Evolutionary conservation across 1,284 basidiomycete species (phyloP).

Genomic region (Sanguinoderma infundibulare): DNA sequence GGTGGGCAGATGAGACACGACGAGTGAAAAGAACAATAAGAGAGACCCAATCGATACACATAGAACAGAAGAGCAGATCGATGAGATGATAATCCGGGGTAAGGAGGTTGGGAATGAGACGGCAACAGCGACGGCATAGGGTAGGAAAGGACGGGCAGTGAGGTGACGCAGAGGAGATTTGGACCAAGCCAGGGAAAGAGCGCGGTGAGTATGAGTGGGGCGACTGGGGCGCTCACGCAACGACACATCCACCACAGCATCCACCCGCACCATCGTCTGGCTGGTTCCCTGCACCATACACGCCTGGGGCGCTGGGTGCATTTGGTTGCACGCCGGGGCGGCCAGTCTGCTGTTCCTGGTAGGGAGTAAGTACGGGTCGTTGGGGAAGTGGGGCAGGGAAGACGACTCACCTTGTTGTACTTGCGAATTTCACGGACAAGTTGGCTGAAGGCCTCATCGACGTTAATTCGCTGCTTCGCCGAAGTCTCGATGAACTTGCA

Average conservation of each 20-base stretch:
- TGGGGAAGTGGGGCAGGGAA: background rate
- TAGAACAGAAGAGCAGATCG: conserved; percentile 25
- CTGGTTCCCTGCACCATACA: conserved; percentile 50
- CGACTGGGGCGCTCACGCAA: conserved; percentile 40
- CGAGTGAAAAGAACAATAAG: conserved; percentile 4
- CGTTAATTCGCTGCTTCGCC: conserved; percentile 97
- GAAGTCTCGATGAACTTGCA: conserved; percentile 99
- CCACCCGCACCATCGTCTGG: conserved; percentile 59
- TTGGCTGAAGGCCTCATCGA: conserved; percentile 98
- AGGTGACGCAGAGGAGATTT: conserved; percentile 24
- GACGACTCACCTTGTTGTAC: conserved; percentile 81
- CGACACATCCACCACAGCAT: conserved; percentile 78
- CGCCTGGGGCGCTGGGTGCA: conserved; percentile 48
- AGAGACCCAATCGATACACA: conserved; percentile 17
- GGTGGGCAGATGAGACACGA: background rate
- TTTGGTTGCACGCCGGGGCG: conserved; percentile 53
- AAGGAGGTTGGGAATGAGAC: background rate
- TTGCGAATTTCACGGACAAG: conserved; percentile 96
- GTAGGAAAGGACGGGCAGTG: background rate
- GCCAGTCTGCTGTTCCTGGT: conserved; percentile 65
- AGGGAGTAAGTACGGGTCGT: conserved; percentile 2
- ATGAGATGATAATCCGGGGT: conserved; percentile 24
- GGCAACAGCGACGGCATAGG: conserved; percentile 5
- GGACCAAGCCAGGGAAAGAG: conserved; percentile 13
- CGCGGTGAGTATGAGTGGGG: background rate